phyloP scores from a whole-genome alignment of 78 protist genomes.

The Dictyostelium discoideum region DNA sequence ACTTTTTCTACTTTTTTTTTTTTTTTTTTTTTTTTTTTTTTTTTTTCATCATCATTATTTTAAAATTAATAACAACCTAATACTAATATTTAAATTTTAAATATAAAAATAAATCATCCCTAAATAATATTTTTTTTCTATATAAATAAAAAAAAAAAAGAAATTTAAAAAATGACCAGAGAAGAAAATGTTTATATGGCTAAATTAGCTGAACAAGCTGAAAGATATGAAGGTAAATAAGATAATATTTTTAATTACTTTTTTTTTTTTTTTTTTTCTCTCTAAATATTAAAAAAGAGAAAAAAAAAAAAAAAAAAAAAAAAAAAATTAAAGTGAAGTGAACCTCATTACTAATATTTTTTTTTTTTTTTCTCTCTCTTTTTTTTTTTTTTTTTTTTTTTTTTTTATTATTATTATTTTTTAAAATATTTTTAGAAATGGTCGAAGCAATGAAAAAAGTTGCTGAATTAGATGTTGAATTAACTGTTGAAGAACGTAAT shows the following conservation, averaged over 20 bases:
- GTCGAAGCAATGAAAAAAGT: slow-evolving; percentile 95
- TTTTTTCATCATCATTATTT: too few relatives aligned
- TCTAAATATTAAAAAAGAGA: too few relatives aligned
- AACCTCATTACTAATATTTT: background rate
- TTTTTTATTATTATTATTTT: background rate
- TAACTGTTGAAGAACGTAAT: slow-evolving; percentile 98
- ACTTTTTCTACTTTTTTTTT: background rate
- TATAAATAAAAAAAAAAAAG: background rate
- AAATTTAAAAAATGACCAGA: background rate
- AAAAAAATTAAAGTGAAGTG: background rate
- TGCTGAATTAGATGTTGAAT: slow-evolving; percentile 93
- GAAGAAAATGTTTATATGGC: slow-evolving; percentile 93
- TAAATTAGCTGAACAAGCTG: slow-evolving; percentile 96
- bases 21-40: too few relatives aligned
- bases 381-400: background rate
- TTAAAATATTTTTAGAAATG: slow-evolving; percentile 87
- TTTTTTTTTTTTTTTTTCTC: background rate
- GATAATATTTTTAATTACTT: background rate
- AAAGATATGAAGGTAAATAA: slow-evolving; percentile 73
- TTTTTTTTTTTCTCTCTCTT: background rate
- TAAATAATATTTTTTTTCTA: background rate
- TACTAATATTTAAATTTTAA: background rate
- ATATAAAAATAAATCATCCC: background rate
- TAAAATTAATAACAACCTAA: too few relatives aligned
- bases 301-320: background rate